Conservation (phyloP, 139 green algal genomes). For the Tetraselmis chui region DNA sequence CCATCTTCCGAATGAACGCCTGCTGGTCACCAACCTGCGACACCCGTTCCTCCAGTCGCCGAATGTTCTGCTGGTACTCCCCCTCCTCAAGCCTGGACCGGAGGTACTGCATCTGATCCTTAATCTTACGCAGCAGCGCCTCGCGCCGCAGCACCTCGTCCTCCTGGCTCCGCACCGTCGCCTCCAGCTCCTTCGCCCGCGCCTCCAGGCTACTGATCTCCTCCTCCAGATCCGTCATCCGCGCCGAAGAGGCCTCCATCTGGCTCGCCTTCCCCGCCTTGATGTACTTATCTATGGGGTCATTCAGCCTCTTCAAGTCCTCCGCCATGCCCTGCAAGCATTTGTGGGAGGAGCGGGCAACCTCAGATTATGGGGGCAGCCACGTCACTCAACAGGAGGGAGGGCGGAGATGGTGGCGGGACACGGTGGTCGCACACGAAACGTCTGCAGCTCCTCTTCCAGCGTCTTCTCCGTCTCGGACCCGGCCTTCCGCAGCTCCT, state of each 20-base stretch:
- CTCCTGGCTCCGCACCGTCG: not conserved
- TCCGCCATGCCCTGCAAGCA: slow-evolving; percentile 3
- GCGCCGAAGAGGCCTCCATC: not conserved
- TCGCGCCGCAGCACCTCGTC: slow-evolving; percentile 11
- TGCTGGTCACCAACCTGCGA: not conserved
- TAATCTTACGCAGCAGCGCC: slow-evolving; percentile 20
- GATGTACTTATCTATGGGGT: not conserved
- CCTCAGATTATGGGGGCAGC: too few relatives aligned
- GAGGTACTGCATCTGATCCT: slow-evolving; percentile 36
- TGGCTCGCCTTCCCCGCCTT: not conserved
- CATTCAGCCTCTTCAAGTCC: not conserved
- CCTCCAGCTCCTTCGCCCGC: slow-evolving; percentile 8
- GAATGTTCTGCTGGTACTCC: slow-evolving; percentile 1
- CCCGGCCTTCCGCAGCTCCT: not conserved
- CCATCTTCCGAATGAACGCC: not conserved
- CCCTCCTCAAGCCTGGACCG: slow-evolving; percentile 21
- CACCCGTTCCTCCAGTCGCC: not conserved
- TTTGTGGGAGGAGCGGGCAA: too few relatives aligned
- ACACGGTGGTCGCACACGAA: not conserved
- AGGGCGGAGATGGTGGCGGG: too few relatives aligned
- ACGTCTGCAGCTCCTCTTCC: not conserved
- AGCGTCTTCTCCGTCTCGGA: not conserved
- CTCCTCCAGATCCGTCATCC: slow-evolving; percentile 5
- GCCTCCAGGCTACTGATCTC: slow-evolving; percentile 6
- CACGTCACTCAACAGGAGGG: too few relatives aligned